Percentiles rank a stretch among this genome's conserved stretches.
Conservation (phyloP, 345 rosid genomes). For the Lepidium didymum region DNA sequence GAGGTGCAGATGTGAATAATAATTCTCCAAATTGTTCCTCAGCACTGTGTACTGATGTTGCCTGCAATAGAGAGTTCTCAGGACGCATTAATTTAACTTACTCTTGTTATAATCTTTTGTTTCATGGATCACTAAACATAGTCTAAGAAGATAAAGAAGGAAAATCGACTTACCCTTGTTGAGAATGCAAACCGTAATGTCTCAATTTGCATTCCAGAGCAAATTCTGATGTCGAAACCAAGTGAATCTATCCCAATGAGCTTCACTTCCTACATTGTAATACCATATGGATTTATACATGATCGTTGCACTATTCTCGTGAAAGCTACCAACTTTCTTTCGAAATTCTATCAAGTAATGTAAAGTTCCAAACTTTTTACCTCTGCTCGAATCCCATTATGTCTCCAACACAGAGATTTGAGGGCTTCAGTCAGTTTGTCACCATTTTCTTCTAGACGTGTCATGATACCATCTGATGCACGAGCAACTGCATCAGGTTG, state of each 20-base stretch:
- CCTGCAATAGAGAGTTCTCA: constrained; percentile 43
- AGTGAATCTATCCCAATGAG: constrained; percentile 63
- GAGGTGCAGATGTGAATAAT: constrained; percentile 43
- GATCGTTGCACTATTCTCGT: not conserved
- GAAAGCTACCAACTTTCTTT: not conserved
- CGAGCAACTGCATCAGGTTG: constrained; percentile 73
- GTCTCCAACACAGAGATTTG: constrained; percentile 75
- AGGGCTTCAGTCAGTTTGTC: constrained; percentile 58
- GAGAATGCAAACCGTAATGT: constrained; percentile 67
- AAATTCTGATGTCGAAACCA: constrained; percentile 76
- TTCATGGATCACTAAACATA: not conserved
- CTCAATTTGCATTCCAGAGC: constrained; percentile 78
- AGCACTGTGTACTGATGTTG: constrained; percentile 61
- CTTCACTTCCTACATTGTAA: constrained; percentile 55
- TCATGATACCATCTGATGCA: constrained; percentile 47
- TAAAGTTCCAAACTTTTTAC: constrained; percentile 31
- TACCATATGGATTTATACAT: not conserved
- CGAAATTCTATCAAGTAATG: not conserved
- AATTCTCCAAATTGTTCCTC: constrained; percentile 70
- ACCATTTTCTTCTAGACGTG: constrained; percentile 58
- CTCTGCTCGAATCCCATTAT: constrained; percentile 79
- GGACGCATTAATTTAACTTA: not conserved
- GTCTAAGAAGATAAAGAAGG: not conserved
- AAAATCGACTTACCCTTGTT: constrained; percentile 40
- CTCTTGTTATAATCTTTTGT: not conserved